Evolutionary conservation across 164 flowering plant genomes (phyloP).

Genomic region (Magnolia sinica): DNA sequence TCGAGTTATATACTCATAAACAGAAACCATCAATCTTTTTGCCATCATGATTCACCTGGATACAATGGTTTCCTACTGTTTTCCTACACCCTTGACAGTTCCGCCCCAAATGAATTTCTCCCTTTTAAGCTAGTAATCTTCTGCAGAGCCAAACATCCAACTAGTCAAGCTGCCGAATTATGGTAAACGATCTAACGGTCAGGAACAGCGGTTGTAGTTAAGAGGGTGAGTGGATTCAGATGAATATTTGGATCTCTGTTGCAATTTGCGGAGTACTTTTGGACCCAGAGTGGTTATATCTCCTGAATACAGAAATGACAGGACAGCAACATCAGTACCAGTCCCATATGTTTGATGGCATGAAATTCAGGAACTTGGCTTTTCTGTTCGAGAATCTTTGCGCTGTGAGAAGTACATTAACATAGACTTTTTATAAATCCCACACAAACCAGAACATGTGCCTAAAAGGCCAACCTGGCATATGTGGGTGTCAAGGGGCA

Average conservation of each 20-base stretch:
- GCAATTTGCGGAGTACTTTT: constrained; percentile 30
- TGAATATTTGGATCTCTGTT: constrained; percentile 1
- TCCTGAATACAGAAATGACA: constrained; percentile 23
- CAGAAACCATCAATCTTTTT: neutral
- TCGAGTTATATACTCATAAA: neutral
- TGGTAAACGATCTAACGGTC: too few species aligned
- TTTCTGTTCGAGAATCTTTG: neutral
- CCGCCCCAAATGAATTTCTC: neutral
- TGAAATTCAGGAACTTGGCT: neutral
- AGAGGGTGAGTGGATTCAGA: neutral
- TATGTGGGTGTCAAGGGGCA: too few species aligned
- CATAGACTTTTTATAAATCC: too few species aligned
- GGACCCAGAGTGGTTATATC: constrained; percentile 40
- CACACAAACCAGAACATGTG: too few species aligned
- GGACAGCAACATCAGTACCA: neutral
- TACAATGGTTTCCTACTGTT: neutral
- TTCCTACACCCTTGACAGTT: neutral
- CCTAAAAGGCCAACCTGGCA: too few species aligned
- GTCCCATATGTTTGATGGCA: neutral
- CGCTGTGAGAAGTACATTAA: neutral
- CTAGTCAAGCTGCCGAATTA: neutral
- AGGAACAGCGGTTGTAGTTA: too few species aligned
- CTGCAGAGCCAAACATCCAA: neutral
- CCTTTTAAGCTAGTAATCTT: neutral
- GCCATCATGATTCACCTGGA: neutral